Evolutionary conservation across 257 asterid genomes (phyloP).

Genomic region (Perilla frutescens): DNA sequence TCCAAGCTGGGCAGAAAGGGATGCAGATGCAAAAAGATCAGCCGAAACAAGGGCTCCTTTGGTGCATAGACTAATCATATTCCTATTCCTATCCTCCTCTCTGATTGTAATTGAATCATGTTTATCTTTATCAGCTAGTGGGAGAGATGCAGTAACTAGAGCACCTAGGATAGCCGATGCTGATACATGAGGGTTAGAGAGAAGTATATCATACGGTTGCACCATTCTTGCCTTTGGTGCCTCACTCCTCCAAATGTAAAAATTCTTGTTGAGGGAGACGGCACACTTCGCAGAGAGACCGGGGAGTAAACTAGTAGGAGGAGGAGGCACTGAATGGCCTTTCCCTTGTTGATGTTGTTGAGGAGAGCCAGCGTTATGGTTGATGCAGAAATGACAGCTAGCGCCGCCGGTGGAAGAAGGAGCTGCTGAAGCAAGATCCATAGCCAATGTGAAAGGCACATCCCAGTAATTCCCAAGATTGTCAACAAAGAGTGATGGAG

Average conservation of each 20-base stretch:
- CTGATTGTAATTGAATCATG: too few relatives aligned
- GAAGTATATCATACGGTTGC: conserved; percentile 76
- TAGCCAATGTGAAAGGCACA: conserved; percentile 62
- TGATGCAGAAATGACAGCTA: conserved; percentile 69
- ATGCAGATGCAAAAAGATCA: conserved; percentile 64
- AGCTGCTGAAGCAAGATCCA: conserved; percentile 71
- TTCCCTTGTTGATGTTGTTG: conserved; percentile 35
- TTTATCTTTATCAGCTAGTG: too few relatives aligned
- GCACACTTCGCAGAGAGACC: conserved; percentile 75
- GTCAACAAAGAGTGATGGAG: conserved; percentile 70
- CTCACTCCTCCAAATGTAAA: conserved; percentile 76
- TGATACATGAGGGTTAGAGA: conserved; percentile 81
- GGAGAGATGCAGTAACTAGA: conserved; percentile 51
- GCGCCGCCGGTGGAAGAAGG: conserved; percentile 44
- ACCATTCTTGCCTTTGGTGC: conserved; percentile 71
- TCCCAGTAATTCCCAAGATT: conserved; percentile 79
- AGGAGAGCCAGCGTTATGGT: conserved; percentile 63
- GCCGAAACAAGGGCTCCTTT: conserved; percentile 54
- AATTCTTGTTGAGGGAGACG: conserved; percentile 61
- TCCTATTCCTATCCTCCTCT: too few relatives aligned
- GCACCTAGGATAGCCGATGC: conserved; percentile 73
- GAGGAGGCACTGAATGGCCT: conserved; percentile 45
- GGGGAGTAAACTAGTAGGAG: conserved; percentile 46
- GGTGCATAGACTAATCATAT: conserved; percentile 37
- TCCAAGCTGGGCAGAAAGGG: conserved; percentile 73